Base-by-base conservation (phyloP, 1,139 yeast genomes). In the Torulaspora globosa region DNA sequence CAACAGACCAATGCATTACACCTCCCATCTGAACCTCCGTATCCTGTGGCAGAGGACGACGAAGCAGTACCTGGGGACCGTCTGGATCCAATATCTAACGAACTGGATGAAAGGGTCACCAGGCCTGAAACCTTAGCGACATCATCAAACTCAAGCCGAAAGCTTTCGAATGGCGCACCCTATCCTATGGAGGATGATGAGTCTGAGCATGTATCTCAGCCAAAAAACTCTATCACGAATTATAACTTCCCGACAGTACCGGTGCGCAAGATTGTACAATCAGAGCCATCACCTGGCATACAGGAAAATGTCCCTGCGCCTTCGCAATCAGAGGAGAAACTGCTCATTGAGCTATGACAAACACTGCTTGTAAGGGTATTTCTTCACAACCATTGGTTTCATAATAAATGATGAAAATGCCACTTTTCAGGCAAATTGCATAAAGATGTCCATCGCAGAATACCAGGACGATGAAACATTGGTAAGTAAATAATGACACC, bases 241-340 rank as follows among this genome's bases (percentile, higher is more conserved):
- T 63, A 62, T 45, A 60, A 66, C 41, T 70, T 70, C 48, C 73
- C 73, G 24, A 62, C 68, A 23, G 72, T 69, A 2, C 73, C 73
- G 2, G 48, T 58, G n/a, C 57, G 54, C 14, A 68, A 61, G 41
- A 45, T 65, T 8, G 55, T 56, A 8, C 47, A 44, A 12, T 35
- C 36, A 14, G 41, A 44, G 27, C 52, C 50, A 24, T 47, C 47
- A 41, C 41, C 34, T 9, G 26, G 33, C 6, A n/a, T 18, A 24
- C 51, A 52, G 21, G 47, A 46, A 19, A 51, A 46, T 32, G 35
- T 44, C 9, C 49, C 48, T 32, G 50, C 45, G 10, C 41, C 46
- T 11, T 24, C 48, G 30, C 46, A 50, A 4, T 48, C 54, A 14
- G 62, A 64, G 31, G 70, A 66, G 34, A 64, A 63, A 29, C 45